Evolutionary conservation across 2,329 filamentous ascomycete genomes (phyloP), one percentile per base, ranked within the genome.

Genomic region (Trichoderma sp.): DNA sequence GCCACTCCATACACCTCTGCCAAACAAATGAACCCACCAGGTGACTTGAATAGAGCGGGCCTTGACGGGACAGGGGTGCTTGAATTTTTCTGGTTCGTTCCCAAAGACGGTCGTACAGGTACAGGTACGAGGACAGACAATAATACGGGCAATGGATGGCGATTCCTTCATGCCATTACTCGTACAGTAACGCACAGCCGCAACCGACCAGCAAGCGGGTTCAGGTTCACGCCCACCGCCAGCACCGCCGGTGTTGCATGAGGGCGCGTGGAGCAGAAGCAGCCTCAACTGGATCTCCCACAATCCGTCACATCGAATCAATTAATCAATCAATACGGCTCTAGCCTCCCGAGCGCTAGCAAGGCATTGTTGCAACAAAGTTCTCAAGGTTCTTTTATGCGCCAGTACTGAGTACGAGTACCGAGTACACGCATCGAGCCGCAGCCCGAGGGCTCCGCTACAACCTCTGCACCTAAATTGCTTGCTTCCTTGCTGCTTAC

Each of bases 21-120:
- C 27, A 27, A 53, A 73, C 18, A 38, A 38, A 3, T 31, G 33
- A 72, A 16, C 41, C 60, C 29, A 24, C 69, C 69, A 73, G 69
- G 69, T 73, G 69, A 73, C 69, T 72, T 64, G 59, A 63, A 63
- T 11, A 35, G 24, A 72, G 69, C 69, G 59, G 69, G 69, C 59
- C 59, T 50, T 50, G 38, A 72, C 69, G 69, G 69, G 69, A 72
- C 69, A 72, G 59, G 69, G 59, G 18, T 60, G 38, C n/a, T 50
- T 41, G 38, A 21, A 16, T 18, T 72, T 60, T 72, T 63, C 59
- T 64, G 27, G 59, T 33, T 64, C 59, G 45, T 64, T 59, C 4
- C 59, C 21, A n/a, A 73, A 64, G 59, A 38, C 35, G 35, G 53
- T 64, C 41, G 59, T 38, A 62, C 69, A 33, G 60, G 60, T 63